Evolutionary conservation across 306 rosid genomes (phyloP), one percentile per base, ranked within the genome.

Genomic region (Neltuma alba): DNA sequence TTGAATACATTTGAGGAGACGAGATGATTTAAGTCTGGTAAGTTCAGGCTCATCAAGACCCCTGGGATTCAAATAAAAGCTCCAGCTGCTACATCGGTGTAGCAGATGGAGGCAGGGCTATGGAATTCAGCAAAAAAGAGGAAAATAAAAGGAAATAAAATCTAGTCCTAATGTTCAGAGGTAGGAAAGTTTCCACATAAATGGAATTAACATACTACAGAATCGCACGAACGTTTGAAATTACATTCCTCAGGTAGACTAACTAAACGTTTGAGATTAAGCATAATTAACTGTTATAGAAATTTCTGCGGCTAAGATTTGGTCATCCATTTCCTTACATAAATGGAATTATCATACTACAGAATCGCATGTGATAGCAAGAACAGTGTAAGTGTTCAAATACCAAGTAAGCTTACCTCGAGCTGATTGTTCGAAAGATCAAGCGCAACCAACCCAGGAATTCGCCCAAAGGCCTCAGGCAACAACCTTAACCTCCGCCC

Each of bases 381-480:
- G 25, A 21, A 69, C 6, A 67, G 52, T 6, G 73, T 1, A 68
- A 68, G 27, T 41, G 52, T 41, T 23, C 73, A 40, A 40, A 25
- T 6, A 13, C 54, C 27, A 48, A 64, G 33, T 42, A 37, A 21
- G 41, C 50, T 34, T 81, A 93, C 99, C 93, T 83, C 47, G 6
- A 95, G 92, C 71, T 84, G 94, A 85, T 95, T 95, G 60, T 58
- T 82, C 74, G 97, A 91, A 81, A 89, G 58, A 73, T 91, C 62
- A 15, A 95, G 91, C 66, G 85, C 87, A 1, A 87, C 70, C 86
- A 93, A 83, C 10, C 92, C 83, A 72, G 84, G 80, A 79, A 95
- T 81, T 55, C 68, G 85, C 23, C 93, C 89, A 31, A 93, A 90
- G 3, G 85, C 97, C 85, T 91, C 98, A 0, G 98, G 97, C 80